Evolutionary conservation across 768 basidiomycete genomes (phyloP).

Genomic region (Neoboletus brunneissimus): DNA sequence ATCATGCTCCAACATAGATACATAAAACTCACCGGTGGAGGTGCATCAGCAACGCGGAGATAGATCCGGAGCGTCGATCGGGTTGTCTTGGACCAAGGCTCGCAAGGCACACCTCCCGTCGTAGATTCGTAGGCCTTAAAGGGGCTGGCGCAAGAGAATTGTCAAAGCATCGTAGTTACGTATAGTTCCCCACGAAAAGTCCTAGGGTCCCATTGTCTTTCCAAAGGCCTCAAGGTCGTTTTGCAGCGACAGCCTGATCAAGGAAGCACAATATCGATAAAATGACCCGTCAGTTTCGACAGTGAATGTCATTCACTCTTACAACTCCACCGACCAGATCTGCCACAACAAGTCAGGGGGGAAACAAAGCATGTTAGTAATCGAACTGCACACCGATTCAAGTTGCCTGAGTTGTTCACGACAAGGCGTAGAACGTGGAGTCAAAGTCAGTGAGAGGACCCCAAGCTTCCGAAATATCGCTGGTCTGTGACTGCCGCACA

Average conservation of each 20-base stretch:
- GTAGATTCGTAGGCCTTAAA: constrained; percentile 4
- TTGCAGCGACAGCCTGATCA: constrained; percentile 24
- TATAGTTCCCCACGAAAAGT: constrained; percentile 35
- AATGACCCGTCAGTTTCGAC: constrained; percentile 21
- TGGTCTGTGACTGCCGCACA: constrained; percentile 21
- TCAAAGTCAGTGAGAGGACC: constrained; percentile 21
- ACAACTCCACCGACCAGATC: constrained; percentile 40
- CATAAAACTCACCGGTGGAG: constrained; percentile 26
- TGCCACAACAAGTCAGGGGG: constrained; percentile 27
- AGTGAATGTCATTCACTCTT: constrained; percentile 42
- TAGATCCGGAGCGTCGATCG: constrained; percentile 36
- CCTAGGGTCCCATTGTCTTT: constrained; percentile 20
- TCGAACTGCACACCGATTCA: constrained; percentile 20
- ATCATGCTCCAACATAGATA: background rate
- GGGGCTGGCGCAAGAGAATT: constrained; percentile 39
- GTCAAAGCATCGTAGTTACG: constrained; percentile 36
- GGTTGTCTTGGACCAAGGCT: constrained; percentile 44
- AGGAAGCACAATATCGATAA: constrained; percentile 4
- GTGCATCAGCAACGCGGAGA: constrained; percentile 35
- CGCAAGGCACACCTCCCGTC: constrained; percentile 31
- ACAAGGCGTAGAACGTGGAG: constrained; percentile 15
- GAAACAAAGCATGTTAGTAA: constrained; percentile 2
- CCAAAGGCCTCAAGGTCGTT: constrained; percentile 43
- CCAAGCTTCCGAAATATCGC: constrained; percentile 15
- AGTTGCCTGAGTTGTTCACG: constrained; percentile 30